phyloP scores from a whole-genome alignment of 768 basidiomycete species.

The Strobilomyces dryophilus region DNA sequence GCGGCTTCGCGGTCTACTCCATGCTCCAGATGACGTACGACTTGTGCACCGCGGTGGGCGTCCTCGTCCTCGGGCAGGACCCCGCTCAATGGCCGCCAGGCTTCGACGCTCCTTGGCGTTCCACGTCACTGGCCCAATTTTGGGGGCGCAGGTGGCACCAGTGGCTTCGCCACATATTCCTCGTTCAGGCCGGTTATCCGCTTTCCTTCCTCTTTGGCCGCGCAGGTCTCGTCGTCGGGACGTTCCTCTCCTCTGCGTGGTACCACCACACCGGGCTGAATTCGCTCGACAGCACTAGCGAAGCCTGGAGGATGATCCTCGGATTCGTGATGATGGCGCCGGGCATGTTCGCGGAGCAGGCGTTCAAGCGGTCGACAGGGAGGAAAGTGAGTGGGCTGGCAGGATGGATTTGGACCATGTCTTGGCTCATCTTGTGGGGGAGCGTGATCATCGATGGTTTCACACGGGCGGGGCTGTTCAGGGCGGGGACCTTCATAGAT shows the following conservation, averaged over 20 bases:
- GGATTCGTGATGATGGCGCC: conserved; percentile 1
- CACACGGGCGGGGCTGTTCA: no score
- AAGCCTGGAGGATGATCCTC: neutral
- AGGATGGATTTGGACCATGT: no score
- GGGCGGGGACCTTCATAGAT: neutral
- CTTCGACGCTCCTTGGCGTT: neutral
- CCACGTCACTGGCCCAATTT: neutral
- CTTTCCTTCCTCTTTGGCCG: neutral
- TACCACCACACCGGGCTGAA: neutral
- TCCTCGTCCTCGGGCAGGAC: neutral
- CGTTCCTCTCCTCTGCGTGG: neutral
- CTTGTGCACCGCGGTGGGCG: neutral
- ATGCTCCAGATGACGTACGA: no score
- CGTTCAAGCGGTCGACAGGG: neutral
- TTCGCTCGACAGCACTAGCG: neutral
- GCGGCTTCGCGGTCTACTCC: no score
- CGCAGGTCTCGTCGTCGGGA: neutral
- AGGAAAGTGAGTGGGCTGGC: neutral
- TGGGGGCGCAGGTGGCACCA: neutral
- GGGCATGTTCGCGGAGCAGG: neutral
- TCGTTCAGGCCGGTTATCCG: neutral
- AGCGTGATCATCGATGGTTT: no score
- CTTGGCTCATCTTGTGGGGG: no score
- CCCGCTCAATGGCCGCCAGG: neutral
- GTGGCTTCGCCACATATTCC: neutral